Evolutionary conservation across 2,329 filamentous ascomycete genomes (phyloP).

Genomic region (Claviceps purpurea): DNA sequence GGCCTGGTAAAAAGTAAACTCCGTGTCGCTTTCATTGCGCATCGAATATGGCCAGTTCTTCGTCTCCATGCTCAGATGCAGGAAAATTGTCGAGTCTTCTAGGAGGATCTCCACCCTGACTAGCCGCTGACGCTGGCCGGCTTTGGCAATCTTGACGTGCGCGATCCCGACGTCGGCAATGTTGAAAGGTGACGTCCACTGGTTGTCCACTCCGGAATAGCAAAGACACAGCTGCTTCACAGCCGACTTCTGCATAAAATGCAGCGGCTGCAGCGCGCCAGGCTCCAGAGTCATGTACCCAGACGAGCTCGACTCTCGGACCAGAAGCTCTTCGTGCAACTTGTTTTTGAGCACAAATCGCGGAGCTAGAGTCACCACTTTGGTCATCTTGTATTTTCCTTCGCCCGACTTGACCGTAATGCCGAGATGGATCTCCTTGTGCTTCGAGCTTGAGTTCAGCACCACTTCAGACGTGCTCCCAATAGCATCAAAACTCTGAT

Average conservation of each 20-base stretch:
- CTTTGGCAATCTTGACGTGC: constrained; percentile 86
- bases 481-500: constrained; percentile 95
- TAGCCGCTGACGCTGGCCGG: constrained; percentile 76
- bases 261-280: constrained; percentile 71
- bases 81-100: constrained; percentile 86
- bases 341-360: constrained; percentile 92
- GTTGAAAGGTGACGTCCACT: constrained; percentile 96
- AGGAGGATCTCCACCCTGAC: constrained; percentile 80
- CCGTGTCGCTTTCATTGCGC: constrained; percentile 92
- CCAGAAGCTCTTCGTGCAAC: constrained; percentile 73
- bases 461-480: constrained; percentile 84
- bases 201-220: constrained; percentile 87
- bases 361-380: constrained; percentile 84
- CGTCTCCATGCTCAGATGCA: constrained; percentile 78
- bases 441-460: constrained; percentile 56
- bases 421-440: constrained; percentile 79
- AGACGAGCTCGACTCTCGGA: constrained; percentile 84
- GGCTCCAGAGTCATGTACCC: constrained; percentile 65
- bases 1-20: constrained; percentile 93
- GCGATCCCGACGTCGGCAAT: constrained; percentile 88
- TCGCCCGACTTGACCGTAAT: constrained; percentile 81
- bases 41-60: constrained; percentile 98
- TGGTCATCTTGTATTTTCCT: constrained; percentile 96
- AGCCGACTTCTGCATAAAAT: constrained; percentile 72
- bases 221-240: constrained; percentile 87